Conservation (phyloP, 306 rosid genomes). For the Mucuna pruriens region DNA sequence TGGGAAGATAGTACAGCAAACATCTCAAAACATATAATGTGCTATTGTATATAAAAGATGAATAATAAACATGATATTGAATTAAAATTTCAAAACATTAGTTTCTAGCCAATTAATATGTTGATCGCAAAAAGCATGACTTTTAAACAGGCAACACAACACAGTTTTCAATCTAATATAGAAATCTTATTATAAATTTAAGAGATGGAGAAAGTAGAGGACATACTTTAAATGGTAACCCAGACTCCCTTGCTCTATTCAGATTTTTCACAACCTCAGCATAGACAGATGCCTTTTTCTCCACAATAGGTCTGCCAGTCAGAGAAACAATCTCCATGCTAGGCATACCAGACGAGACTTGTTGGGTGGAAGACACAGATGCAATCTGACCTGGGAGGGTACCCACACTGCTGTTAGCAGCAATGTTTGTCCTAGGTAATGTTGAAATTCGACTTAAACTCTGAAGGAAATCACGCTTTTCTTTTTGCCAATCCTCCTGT, state of each 20-base stretch:
- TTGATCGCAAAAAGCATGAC: constrained; percentile 22
- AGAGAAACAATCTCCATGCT: constrained; percentile 63
- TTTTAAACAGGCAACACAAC: constrained; percentile 8
- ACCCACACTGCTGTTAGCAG: constrained; percentile 52
- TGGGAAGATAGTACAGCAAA: constrained; percentile 17
- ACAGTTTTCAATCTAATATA: constrained; percentile 15
- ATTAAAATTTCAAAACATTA: constrained; percentile 16
- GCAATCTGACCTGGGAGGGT: constrained; percentile 62
- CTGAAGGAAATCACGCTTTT: constrained; percentile 94
- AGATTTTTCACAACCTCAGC: constrained; percentile 83
- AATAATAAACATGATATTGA: constrained; percentile 17
- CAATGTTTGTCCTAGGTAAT: constrained; percentile 82
- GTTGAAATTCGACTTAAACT: constrained; percentile 89
- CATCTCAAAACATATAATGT: constrained; percentile 13
- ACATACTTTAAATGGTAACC: constrained; percentile 81
- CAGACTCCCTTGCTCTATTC: constrained; percentile 85
- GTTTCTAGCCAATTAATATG: constrained; percentile 19
- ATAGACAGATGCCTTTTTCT: constrained; percentile 81
- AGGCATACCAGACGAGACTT: constrained; percentile 55
- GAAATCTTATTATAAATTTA: constrained; percentile 23
- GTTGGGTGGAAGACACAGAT: constrained; percentile 62
- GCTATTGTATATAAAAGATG: not conserved
- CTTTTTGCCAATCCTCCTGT: constrained; percentile 99
- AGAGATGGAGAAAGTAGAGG: constrained; percentile 5
- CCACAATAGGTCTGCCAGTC: constrained; percentile 69